A percentile compares a stretch with the other conserved stretches of the same genome.
Evolutionary conservation across 371 early-diverging fungal genomes (phyloP).

Genomic region (Lichtheimia ornata): DNA sequence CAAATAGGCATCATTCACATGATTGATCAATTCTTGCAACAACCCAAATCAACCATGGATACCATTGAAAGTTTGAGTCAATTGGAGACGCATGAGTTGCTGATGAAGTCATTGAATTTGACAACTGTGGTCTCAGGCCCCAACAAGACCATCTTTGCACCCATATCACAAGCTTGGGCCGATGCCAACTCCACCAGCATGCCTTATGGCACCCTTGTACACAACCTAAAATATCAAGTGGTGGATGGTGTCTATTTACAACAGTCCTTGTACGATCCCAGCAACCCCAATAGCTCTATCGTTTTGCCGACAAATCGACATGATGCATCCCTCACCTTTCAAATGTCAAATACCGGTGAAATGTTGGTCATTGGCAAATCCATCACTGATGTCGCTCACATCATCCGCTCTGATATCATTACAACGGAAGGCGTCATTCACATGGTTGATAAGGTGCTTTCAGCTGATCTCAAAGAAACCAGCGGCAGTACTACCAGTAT

Average conservation of each 20-base stretch:
- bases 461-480: slow-evolving; percentile 11
- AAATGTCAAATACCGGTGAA: slow-evolving; percentile 6
- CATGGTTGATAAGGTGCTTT: slow-evolving; percentile 26
- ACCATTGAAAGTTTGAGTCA: slow-evolving; percentile 25
- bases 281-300: slow-evolving; percentile 6
- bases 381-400: slow-evolving; percentile 12
- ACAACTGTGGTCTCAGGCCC: slow-evolving; percentile 21
- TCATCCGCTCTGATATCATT: slow-evolving; percentile 22
- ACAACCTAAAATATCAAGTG: slow-evolving; percentile 31
- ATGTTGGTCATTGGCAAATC: slow-evolving; percentile 15
- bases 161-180: slow-evolving; percentile 25
- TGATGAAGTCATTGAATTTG: slow-evolving; percentile 24
- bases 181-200: slow-evolving; percentile 21
- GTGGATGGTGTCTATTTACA: slow-evolving; percentile 21
- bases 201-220: slow-evolving; percentile 31
- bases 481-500: background rate
- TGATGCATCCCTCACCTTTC: slow-evolving; percentile 11
- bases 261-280: slow-evolving; percentile 9
- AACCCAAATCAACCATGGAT: slow-evolving; percentile 19
- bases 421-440: slow-evolving; percentile 31
- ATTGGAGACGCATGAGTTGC: slow-evolving; percentile 17
- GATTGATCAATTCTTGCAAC: slow-evolving; percentile 20
- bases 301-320: slow-evolving; percentile 5
- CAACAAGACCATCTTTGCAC: slow-evolving; percentile 33
- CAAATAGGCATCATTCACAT: slow-evolving; percentile 28